Evolutionary conservation across 2,329 filamentous ascomycete genomes (phyloP), one percentile per base, ranked within the genome.

Genomic region (Neonectria hederae): DNA sequence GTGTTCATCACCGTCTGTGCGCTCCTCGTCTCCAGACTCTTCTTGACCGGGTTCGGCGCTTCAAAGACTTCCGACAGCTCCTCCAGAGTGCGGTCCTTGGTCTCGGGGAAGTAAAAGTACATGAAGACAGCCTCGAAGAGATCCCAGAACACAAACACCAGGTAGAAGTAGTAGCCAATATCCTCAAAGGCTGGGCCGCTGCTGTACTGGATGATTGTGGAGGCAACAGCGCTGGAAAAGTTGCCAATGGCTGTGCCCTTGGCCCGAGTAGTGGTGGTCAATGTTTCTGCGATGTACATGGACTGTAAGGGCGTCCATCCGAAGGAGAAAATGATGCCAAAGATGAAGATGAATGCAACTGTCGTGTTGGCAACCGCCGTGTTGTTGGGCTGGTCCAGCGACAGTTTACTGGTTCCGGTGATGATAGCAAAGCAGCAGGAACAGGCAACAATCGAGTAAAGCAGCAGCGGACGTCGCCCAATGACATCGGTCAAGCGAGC

Each of bases 401-500:
- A 76, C 28, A 82, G 52, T 68, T 84, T 84, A 65, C 79, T 81
- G 0, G 82, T 84, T 2, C 82, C 82, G 0, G 83, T 84, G 54
- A 86, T 81, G 67, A 83, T 75, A 38, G 81, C 82, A 53, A 85
- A 85, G 70, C 82, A 84, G 64, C 77, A 68, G 0, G 81, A 83
- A 54, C 78, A 80, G 63, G 83, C 82, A 11, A 83, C 72, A 43
- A 82, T 83, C 4, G 80, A 80, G 72, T 79, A 81, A 4, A 87
- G 73, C 13, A 87, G 75, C 8, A 87, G 76, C 0, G 85, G 84
- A 3, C 88, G 84, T 40, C 88, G 85, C n/a, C 87, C 86, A 6
- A 89, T 63, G 1, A 81, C 80, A 42, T 89, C 87, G 1, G 86
- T 86, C 54, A 89, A 79, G 14, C 82, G 78, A 4, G 87, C 86